Evolutionary conservation across 352 stramenopile species (phyloP).

Genomic region (Phytopythium helicoides): DNA sequence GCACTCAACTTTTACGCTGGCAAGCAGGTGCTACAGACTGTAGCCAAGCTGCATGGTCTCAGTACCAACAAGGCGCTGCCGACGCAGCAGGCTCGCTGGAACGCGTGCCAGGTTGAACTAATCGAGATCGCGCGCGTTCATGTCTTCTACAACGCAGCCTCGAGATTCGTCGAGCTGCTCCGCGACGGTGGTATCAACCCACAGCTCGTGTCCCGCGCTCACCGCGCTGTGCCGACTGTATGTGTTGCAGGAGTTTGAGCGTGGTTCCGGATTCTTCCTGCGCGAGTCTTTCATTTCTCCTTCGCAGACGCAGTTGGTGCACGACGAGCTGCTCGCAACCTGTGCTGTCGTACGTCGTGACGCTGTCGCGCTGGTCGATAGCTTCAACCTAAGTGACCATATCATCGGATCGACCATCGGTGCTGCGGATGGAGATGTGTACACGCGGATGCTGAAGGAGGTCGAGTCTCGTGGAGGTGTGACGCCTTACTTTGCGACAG

Average conservation of each 20-base stretch:
- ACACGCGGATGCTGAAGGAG: slow-evolving; percentile 54
- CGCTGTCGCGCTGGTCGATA: slow-evolving; percentile 66
- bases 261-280: slow-evolving; percentile 50
- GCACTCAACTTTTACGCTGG: slow-evolving; percentile 57
- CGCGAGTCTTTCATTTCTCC: slow-evolving; percentile 56
- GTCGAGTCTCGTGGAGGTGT: slow-evolving; percentile 32
- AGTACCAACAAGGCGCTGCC: slow-evolving; percentile 8
- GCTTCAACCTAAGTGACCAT: slow-evolving; percentile 71
- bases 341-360: slow-evolving; percentile 52
- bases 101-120: slow-evolving; percentile 75
- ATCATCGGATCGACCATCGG: slow-evolving; percentile 75
- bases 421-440: slow-evolving; percentile 63
- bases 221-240: slow-evolving; percentile 71
- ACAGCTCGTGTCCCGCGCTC: slow-evolving; percentile 48
- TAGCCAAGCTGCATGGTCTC: slow-evolving; percentile 28
- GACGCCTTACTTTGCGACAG: slow-evolving; percentile 49
- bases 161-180: slow-evolving; percentile 53
- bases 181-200: slow-evolving; percentile 1
- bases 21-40: slow-evolving; percentile 39
- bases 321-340: slow-evolving; percentile 28
- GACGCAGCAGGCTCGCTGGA: slow-evolving; percentile 43
- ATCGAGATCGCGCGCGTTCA: slow-evolving; percentile 69
- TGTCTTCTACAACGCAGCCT: slow-evolving; percentile 74
- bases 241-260: slow-evolving; percentile 71
- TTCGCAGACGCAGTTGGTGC: slow-evolving; percentile 50